Evolutionary conservation across 2,329 filamentous ascomycete genomes (phyloP).

Genomic region (Hypocrella siamensis): DNA sequence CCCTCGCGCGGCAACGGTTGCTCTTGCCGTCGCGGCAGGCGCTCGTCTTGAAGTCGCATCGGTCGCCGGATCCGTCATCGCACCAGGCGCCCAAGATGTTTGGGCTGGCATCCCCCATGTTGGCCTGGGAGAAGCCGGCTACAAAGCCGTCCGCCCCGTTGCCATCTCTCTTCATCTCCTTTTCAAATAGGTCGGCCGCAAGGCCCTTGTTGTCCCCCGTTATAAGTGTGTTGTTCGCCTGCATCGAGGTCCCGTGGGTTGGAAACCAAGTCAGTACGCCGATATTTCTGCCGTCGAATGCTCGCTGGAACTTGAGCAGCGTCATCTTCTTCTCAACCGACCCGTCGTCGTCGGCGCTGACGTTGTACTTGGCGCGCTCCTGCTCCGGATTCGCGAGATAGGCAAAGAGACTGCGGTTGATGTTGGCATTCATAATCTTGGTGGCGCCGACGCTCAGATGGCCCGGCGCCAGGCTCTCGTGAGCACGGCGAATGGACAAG

Average conservation of each 20-base stretch:
- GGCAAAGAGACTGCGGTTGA: conserved; percentile 71
- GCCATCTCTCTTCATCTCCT: conserved; percentile 38
- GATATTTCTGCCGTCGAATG: conserved; percentile 55
- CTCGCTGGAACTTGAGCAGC: conserved; percentile 56
- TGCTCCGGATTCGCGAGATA: conserved; percentile 68
- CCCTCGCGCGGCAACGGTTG: conserved; percentile 54
- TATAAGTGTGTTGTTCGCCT: conserved; percentile 78
- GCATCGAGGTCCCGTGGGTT: conserved; percentile 78
- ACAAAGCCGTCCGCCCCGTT: conserved; percentile 55
- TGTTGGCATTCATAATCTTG: conserved; percentile 55
- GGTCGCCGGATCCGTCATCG: conserved; percentile 58
- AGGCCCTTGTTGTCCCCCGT: conserved; percentile 90
- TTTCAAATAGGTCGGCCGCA: conserved; percentile 69
- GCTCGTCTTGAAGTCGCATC: conserved; percentile 61
- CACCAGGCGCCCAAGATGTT: conserved; percentile 77
- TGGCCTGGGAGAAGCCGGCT: conserved; percentile 81
- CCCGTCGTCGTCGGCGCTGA: conserved; percentile 19
- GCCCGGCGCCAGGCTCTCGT: conserved; percentile 40
- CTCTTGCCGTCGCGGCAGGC: conserved; percentile 56
- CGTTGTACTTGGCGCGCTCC: conserved; percentile 52
- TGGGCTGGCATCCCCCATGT: conserved; percentile 77
- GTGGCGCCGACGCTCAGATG: conserved; percentile 47
- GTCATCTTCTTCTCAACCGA: conserved; percentile 62
- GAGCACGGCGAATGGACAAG: conserved; percentile 63
- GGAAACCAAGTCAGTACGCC: conserved; percentile 85